phyloP scores from a whole-genome alignment of 208 protist genomes.

The Trypanosoma brucei region DNA sequence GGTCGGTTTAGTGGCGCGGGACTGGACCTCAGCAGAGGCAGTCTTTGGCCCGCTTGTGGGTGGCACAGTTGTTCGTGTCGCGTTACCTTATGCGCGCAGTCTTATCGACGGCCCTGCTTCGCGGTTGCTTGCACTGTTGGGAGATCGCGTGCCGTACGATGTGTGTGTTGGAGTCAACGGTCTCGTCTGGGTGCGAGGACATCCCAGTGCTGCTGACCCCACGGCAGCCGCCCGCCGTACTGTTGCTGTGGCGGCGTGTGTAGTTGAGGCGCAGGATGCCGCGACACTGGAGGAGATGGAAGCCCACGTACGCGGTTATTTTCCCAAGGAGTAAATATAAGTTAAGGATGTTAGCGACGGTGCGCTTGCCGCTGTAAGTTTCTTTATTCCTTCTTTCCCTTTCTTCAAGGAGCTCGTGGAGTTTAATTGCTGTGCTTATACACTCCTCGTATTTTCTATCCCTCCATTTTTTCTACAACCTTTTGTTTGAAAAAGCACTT shows the following conservation, averaged over 20 bases:
- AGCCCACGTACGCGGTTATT: conserved; percentile 63
- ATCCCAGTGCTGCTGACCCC: conserved; percentile 34
- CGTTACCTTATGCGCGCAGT: conserved; percentile 58
- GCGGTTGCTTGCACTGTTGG: conserved; percentile 56
- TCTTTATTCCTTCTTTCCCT: neutral
- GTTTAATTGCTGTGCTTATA: too few relatives aligned
- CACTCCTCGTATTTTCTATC: too few relatives aligned
- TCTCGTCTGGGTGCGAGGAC: conserved; percentile 75
- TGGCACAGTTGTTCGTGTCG: conserved; percentile 60
- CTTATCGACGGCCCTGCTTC: conserved; percentile 53
- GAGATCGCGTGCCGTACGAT: conserved; percentile 65
- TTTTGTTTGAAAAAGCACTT: neutral
- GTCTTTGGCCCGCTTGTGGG: conserved; percentile 70
- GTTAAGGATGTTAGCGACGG: neutral
- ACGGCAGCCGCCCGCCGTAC: conserved; percentile 50
- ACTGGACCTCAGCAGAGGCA: conserved; percentile 80
- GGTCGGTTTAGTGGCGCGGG: conserved; percentile 62
- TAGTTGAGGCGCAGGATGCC: conserved; percentile 72
- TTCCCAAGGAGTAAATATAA: conserved; percentile 30
- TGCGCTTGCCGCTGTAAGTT: neutral
- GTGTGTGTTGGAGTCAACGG: conserved; percentile 76
- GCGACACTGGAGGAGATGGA: conserved; percentile 61
- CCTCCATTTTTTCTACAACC: too few relatives aligned
- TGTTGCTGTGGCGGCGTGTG: conserved; percentile 66
- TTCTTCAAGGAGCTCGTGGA: neutral